Base-by-base conservation (phyloP, 768 basidiomycete species). In the Scleroderma citrinum region DNA sequence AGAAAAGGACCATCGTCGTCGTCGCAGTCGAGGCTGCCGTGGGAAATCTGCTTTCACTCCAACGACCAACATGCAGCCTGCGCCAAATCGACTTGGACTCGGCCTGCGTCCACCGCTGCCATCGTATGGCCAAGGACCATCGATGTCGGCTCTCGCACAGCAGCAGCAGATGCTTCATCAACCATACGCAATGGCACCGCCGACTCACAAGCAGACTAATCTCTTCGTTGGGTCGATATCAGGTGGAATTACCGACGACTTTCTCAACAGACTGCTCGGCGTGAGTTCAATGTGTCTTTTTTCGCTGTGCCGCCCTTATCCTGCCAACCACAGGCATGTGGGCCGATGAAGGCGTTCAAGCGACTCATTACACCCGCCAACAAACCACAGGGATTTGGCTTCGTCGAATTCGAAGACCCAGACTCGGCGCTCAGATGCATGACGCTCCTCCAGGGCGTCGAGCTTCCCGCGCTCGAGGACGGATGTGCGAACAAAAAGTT, bases 321-420 rank as follows among this genome's bases (percentile, higher is more conserved):
- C n/a, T n/a, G n/a, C n/a, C n/a, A n/a, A n/a, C n/a, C n/a, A n/a
- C 51, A 97, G 94, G 84, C 93, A 24, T 97, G 92, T 58, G 96
- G 96, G 13, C 81, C 84, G 3, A 73, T 97, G 51, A 82, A 83
- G 51, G 91, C 89, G 1, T 89, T 99, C 71, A 97, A 94, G 59
- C 85, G 94, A 14, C 82, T 94, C 20, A 88, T 90, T 40, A 94
- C 92, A 2, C 90, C 92, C 21, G 84, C 88, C 16, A 91, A 94
- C 60, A 91, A 94, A 66, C 88, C 94, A 6, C 90, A 94, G 71
- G 92, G 92, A 3, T 98, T 98, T 62, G 96, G 94, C 10, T 99
- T 98, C 68, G 95, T 92, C 43, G 90, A 95, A 65, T 98, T 81
- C 62, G 89, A 94, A 63, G 94, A 94, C 47, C 91, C 95, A 13